Percentiles rank a stretch among this genome's conserved stretches.
Evolutionary conservation across 108 stramenopile species (phyloP).

Genomic region (Pseudonitzschia delicatissima): DNA sequence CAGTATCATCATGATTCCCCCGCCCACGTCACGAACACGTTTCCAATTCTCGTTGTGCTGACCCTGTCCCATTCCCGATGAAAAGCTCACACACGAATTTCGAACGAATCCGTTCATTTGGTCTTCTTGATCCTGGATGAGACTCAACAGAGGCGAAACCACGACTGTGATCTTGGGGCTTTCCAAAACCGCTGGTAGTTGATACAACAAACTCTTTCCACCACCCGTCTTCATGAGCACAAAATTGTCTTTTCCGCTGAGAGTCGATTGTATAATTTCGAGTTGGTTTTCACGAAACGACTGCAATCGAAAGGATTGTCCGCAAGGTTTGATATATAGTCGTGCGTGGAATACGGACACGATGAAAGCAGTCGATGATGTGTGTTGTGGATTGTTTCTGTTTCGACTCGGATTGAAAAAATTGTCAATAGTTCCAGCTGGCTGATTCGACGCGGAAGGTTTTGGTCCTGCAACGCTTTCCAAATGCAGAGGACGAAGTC

Average conservation of each 20-base stretch:
- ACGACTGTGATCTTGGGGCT: conserved; percentile 71
- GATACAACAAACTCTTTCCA: conserved; percentile 77
- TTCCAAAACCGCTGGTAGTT: conserved; percentile 32
- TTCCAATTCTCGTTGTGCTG: conserved; percentile 67
- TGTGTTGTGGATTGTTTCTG: neutral
- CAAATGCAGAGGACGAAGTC: neutral
- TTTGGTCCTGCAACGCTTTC: neutral
- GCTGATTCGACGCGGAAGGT: neutral
- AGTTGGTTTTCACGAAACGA: conserved; percentile 85
- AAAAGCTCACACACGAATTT: conserved; percentile 56
- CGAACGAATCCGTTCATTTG: conserved; percentile 74
- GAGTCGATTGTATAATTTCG: conserved; percentile 82
- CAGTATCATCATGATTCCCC: conserved; percentile 79
- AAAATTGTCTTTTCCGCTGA: conserved; percentile 79
- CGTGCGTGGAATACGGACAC: conserved; percentile 1
- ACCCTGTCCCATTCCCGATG: conserved; percentile 49
- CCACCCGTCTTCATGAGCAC: conserved; percentile 94
- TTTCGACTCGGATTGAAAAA: neutral
- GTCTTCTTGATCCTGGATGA: conserved; percentile 94
- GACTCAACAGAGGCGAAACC: conserved; percentile 85
- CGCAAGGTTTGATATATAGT: conserved; percentile 23
- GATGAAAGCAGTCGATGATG: neutral
- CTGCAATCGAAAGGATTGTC: conserved; percentile 58
- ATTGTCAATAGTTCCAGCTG: neutral
- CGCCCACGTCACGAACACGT: conserved; percentile 53